These are phyloP conservation scores for Stephanodiscus triporus DNA, from an alignment of 108 stramenopile genomes.

Conservation along the genomic window DNA sequence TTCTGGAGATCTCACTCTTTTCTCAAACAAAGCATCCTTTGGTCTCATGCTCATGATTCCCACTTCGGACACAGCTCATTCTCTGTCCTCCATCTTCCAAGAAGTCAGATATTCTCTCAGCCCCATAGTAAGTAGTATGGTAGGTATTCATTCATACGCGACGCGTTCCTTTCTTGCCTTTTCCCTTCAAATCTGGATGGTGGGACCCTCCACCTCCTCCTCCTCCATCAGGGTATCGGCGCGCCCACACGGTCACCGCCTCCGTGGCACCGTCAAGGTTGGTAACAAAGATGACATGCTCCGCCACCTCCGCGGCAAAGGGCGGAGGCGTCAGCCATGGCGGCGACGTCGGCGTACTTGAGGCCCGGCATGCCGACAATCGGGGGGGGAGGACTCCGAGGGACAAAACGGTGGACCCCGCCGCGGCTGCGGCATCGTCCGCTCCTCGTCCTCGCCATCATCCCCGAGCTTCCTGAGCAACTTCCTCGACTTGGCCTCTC, in stretches of 20 bases:
- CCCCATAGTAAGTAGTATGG: too few relatives aligned
- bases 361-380: too few relatives aligned
- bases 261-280: constrained; percentile 12
- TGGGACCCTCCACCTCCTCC: constrained; percentile 7
- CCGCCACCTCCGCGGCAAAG: constrained; percentile 42
- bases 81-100: too few relatives aligned
- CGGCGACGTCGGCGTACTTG: background rate
- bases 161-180: background rate
- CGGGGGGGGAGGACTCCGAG: too few relatives aligned
- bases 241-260: constrained; percentile 10
- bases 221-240: background rate
- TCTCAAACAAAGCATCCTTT: too few relatives aligned
- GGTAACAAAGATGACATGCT: constrained; percentile 20
- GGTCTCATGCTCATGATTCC: too few relatives aligned
- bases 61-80: too few relatives aligned
- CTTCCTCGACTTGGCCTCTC: constrained; percentile 74
- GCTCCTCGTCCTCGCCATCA: background rate
- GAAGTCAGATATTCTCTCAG: too few relatives aligned
- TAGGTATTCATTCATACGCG: background rate
- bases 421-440: background rate
- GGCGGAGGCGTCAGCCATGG: constrained; percentile 19
- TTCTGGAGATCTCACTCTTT: too few relatives aligned
- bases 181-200: constrained; percentile 5
- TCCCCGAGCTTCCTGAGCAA: background rate
- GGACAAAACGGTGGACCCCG: background rate